Percentiles rank a stretch among this genome's conserved stretches.
Evolutionary conservation across 495 filamentous ascomycete species (phyloP).

Genomic region (Neurospora intermedia): DNA sequence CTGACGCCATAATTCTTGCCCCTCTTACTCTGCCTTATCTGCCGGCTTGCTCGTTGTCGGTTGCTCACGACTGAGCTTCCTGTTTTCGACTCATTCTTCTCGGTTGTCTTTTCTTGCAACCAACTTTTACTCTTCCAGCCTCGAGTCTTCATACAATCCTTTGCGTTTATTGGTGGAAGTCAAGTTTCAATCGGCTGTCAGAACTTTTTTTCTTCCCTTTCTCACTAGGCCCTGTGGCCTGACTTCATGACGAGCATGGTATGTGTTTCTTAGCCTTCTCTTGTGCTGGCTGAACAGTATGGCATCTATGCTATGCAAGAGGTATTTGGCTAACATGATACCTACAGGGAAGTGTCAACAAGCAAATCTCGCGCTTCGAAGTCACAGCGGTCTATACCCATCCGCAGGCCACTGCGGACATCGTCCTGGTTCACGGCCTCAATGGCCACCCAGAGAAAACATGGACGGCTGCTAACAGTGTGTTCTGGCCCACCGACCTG

Average conservation of each 20-base stretch:
- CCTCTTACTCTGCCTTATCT: not conserved
- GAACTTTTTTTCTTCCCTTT: not conserved
- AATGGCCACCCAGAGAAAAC: conserved; percentile 67
- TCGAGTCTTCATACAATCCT: not conserved
- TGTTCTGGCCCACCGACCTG: conserved; percentile 70
- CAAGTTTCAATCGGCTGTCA: not conserved
- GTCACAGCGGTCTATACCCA: conserved; percentile 57
- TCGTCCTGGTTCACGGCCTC: conserved; percentile 74
- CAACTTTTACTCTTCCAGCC: not conserved
- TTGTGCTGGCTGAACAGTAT: not conserved
- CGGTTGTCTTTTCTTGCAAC: not conserved
- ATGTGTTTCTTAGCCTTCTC: not conserved
- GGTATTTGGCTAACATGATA: conserved; percentile 1
- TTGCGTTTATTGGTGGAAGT: not conserved
- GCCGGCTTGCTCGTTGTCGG: not conserved
- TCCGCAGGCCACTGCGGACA: conserved; percentile 49
- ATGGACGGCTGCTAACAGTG: conserved; percentile 57
- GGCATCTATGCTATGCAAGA: not conserved
- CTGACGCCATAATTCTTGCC: not conserved
- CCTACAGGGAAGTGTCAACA: conserved; percentile 36
- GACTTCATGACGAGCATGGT: not conserved
- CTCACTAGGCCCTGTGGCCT: not conserved
- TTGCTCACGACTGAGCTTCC: not conserved
- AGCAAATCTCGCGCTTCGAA: conserved; percentile 54
- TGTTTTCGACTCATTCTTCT: not conserved